These are phyloP conservation scores for Saccharomycopsis amapae DNA, from an alignment of 805 yeast species.

Conservation along the genomic window DNA sequence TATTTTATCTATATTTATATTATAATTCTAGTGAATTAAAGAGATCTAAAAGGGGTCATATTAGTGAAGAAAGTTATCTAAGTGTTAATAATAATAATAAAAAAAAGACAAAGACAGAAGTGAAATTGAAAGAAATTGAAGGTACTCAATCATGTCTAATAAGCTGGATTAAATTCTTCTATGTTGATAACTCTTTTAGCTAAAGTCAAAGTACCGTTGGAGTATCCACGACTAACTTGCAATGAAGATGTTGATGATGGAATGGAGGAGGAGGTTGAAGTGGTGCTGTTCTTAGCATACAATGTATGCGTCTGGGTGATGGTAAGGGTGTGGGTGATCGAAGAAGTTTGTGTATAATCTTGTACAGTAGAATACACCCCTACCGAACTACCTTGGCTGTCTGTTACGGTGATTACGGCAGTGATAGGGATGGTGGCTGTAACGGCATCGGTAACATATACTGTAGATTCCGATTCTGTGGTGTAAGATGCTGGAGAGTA, in stretches of 20 bases:
- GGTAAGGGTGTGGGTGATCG: slow-evolving; percentile 4
- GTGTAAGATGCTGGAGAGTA: slow-evolving; percentile 5
- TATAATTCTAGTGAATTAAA: too few species aligned
- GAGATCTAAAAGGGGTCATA: too few species aligned
- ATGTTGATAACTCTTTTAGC: not conserved
- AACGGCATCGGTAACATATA: slow-evolving; percentile 3
- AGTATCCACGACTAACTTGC: not conserved
- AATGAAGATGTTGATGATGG: not conserved
- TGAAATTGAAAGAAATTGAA: too few species aligned
- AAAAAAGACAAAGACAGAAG: too few species aligned
- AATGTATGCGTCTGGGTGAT: slow-evolving; percentile 11
- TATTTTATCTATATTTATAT: too few species aligned
- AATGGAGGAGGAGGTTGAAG: not conserved
- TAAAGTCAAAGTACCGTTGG: slow-evolving; percentile 1
- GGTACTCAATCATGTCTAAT: too few species aligned
- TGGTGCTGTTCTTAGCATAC: not conserved
- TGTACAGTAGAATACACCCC: slow-evolving; percentile 7
- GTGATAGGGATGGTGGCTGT: slow-evolving; percentile 18
- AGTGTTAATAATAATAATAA: too few species aligned
- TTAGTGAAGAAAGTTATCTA: too few species aligned
- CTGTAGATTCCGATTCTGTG: slow-evolving; percentile 6
- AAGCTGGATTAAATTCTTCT: too few species aligned
- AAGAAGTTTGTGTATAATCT: slow-evolving; percentile 7
- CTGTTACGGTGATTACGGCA: slow-evolving; percentile 14
- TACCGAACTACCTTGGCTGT: slow-evolving; percentile 9